These are phyloP conservation scores for Salix caprea DNA, from an alignment of 345 rosid genomes.

Conservation along the genomic window DNA sequence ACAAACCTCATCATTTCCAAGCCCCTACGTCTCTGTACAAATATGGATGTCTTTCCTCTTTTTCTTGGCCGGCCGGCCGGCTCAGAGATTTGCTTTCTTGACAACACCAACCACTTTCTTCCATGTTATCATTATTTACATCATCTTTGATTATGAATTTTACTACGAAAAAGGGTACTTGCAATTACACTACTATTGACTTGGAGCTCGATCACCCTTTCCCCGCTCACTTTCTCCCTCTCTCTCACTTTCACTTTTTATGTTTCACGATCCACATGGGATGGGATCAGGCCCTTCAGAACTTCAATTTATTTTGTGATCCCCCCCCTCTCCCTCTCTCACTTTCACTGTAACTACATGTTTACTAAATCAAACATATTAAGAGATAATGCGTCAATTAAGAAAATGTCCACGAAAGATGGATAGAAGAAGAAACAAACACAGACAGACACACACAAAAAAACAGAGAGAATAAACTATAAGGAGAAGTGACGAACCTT, in stretches of 20 bases:
- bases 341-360: neutral
- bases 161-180: slow-evolving; percentile 32
- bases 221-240: neutral
- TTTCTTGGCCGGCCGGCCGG: neutral
- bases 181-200: slow-evolving; percentile 42
- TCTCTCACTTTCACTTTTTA: neutral
- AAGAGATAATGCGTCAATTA: neutral
- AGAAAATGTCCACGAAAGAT: neutral
- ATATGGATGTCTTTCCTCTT: neutral
- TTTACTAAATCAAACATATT: neutral
- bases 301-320: too few species aligned
- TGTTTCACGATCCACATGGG: neutral
- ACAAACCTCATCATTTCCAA: too few species aligned
- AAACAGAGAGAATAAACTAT: too few species aligned
- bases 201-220: slow-evolving; percentile 4
- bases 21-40: neutral
- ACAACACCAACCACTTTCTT: slow-evolving; percentile 28
- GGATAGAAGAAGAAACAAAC: too few species aligned
- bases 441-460: too few species aligned
- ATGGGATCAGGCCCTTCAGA: neutral
- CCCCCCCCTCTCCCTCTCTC: neutral
- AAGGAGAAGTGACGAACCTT: too few species aligned
- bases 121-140: slow-evolving; percentile 25
- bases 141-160: slow-evolving; percentile 27
- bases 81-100: neutral